A percentile compares a stretch with the other conserved stretches of the same genome.
These are phyloP conservation scores for Cudoniella acicularis DNA, from an alignment of 495 filamentous ascomycete species.

Conservation along the genomic window DNA sequence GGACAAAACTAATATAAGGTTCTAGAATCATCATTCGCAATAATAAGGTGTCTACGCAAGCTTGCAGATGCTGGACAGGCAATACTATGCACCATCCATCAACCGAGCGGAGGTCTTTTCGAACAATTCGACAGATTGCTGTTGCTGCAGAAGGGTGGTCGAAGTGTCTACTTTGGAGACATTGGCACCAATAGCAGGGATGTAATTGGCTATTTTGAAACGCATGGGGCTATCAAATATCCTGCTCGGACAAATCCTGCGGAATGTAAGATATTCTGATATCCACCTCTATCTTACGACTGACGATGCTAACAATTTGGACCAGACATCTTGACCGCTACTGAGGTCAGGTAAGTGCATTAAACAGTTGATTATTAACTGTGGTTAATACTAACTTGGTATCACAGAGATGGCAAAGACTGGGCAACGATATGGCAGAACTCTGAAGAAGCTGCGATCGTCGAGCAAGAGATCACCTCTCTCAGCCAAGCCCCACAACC, in stretches of 20 bases:
- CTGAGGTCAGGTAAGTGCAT: no score
- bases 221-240: not conserved
- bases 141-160: slow-evolving; percentile 63
- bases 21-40: slow-evolving; percentile 83
- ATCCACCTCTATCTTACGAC: no score
- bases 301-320: no score
- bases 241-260: not conserved
- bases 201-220: slow-evolving; percentile 34
- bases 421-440: not conserved
- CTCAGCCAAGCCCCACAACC: no score
- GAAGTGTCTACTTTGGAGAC: slow-evolving; percentile 71
- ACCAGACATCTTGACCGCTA: slow-evolving; percentile 70
- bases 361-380: no score
- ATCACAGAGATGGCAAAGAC: no score
- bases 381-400: no score
- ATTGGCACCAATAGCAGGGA: slow-evolving; percentile 44
- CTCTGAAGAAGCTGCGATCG: not conserved
- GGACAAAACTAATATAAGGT: no score
- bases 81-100: slow-evolving; percentile 87
- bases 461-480: not conserved
- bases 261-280: slow-evolving; percentile 44
- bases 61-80: slow-evolving; percentile 77
- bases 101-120: slow-evolving; percentile 53
- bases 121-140: slow-evolving; percentile 55
- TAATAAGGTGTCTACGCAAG: slow-evolving; percentile 70